Base-by-base conservation (phyloP, 2,329 filamentous ascomycete genomes). In the Talaromyces islandicus region DNA sequence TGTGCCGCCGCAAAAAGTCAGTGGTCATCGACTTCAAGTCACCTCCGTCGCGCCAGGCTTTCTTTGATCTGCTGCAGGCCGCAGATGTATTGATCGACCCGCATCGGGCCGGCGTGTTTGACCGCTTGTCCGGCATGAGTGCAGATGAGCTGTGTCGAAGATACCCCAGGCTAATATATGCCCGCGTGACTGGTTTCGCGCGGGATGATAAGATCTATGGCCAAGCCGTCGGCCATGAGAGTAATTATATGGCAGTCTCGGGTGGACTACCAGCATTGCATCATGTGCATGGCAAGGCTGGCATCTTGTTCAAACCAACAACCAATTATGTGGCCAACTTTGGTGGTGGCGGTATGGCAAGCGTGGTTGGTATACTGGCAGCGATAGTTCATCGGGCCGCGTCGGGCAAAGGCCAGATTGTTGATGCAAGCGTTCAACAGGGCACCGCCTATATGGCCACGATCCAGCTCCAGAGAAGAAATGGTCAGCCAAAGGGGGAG, bases 351-450 rank as follows among this genome's bases (percentile, higher is more conserved):
- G 52, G 55, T 27, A 58, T 61, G 56, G 41, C 59, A 24, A 54
- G 59, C 12, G 41, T 61, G 17, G 43, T 61, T 7, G 59, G 59
- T 1, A 61, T 61, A 25, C 51, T 61, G 12, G 50, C 55, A 41
- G 59, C 59, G 1, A 43, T 58, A 5, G 30, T 61, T 19, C 51
- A 61, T 17, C 59, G 59, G 11, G 41, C 38, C 7, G 29, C 17
- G n/a, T 55, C 59, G 35, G 59, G 56, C 10, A 61, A 58, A 19
- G 59, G 59, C 7, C 59, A 61, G 32, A 52, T 61, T 41, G 51
- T 61, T n/a, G 59, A 61, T 46, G 59, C 59, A 21, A 61, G 59
- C 27, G 59, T 61, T 7, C 59, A 61, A 29, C 59, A 61, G 32
- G 56, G 59, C 12, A 57, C 59, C 12, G 29, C 51, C 9, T 61